A percentile compares a stretch with the other conserved stretches of the same genome.
Evolutionary conservation across 2,329 filamentous ascomycete genomes (phyloP).

Genomic region (Xylariaceae sp.): DNA sequence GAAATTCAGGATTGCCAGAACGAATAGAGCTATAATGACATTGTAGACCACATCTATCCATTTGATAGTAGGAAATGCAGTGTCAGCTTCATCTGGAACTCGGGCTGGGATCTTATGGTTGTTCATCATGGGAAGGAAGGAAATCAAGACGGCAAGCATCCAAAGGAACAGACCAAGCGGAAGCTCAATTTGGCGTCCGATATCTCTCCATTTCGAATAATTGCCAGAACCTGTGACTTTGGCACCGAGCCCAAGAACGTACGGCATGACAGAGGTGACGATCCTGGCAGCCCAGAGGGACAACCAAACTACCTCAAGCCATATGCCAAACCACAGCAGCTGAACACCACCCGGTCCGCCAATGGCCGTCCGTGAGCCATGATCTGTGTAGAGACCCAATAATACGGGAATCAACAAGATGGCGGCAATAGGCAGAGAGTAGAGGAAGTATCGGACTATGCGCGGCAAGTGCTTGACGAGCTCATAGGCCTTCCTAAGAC

Average conservation of each 20-base stretch:
- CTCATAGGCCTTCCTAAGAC: constrained; percentile 59
- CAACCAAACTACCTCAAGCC: constrained; percentile 90
- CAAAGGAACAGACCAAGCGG: constrained; percentile 85
- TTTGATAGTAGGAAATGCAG: constrained; percentile 44
- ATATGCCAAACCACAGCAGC: constrained; percentile 88
- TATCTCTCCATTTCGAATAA: constrained; percentile 87
- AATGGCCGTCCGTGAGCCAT: constrained; percentile 42
- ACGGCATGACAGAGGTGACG: constrained; percentile 46
- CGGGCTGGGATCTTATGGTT: constrained; percentile 40
- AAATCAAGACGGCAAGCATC: constrained; percentile 81
- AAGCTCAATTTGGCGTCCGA: constrained; percentile 79
- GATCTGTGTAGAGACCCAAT: constrained; percentile 55
- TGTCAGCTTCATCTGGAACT: constrained; percentile 36
- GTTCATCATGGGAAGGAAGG: constrained; percentile 77
- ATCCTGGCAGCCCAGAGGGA: constrained; percentile 74
- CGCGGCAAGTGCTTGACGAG: constrained; percentile 46
- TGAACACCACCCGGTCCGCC: constrained; percentile 66
- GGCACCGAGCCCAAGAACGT: constrained; percentile 47
- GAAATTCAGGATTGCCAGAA: constrained; percentile 73
- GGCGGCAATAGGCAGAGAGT: constrained; percentile 60
- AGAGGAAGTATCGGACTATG: constrained; percentile 66
- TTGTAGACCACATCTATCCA: constrained; percentile 84
- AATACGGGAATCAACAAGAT: constrained; percentile 64
- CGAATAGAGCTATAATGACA: constrained; percentile 78
- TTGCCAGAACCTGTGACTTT: constrained; percentile 77